Evolutionary conservation across 768 basidiomycete species (phyloP).

Genomic region (Nevesoporus exiguus): DNA sequence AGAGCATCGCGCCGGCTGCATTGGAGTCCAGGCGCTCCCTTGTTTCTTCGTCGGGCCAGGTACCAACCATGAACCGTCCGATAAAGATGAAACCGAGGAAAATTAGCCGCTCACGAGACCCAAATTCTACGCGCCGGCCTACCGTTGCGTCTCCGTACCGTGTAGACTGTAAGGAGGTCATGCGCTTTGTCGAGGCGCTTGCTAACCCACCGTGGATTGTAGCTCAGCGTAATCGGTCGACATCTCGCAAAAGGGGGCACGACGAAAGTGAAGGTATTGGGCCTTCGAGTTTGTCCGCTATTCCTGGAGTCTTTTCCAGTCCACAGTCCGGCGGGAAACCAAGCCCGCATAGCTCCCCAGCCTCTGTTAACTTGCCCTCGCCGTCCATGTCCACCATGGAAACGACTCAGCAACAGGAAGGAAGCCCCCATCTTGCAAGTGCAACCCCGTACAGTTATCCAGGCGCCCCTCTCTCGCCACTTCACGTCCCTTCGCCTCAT

Average conservation of each 20-base stretch:
- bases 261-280: conserved; percentile 61
- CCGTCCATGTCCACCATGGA: conserved; percentile 56
- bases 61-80: conserved; percentile 45
- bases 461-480: conserved; percentile 48
- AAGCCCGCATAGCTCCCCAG: conserved; percentile 74
- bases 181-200: conserved; percentile 1
- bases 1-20: conserved; percentile 31
- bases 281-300: conserved; percentile 37
- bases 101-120: conserved; percentile 59
- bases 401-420: conserved; percentile 43
- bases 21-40: conserved; percentile 57
- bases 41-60: conserved; percentile 38
- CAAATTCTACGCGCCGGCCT: conserved; percentile 49
- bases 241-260: conserved; percentile 68
- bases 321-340: conserved; percentile 45
- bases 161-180: conserved; percentile 51
- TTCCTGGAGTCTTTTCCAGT: conserved; percentile 55
- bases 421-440: conserved; percentile 51
- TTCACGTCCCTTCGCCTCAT: conserved; percentile 52
- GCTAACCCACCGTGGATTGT: conserved; percentile 21
- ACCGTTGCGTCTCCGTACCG: conserved; percentile 63
- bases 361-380: conserved; percentile 68
- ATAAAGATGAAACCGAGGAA: conserved; percentile 50
- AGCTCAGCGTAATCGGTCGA: conserved; percentile 70
- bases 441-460: conserved; percentile 43